phyloP scores from a whole-genome alignment of 441 rosid species.

The Erodium trifolium region DNA sequence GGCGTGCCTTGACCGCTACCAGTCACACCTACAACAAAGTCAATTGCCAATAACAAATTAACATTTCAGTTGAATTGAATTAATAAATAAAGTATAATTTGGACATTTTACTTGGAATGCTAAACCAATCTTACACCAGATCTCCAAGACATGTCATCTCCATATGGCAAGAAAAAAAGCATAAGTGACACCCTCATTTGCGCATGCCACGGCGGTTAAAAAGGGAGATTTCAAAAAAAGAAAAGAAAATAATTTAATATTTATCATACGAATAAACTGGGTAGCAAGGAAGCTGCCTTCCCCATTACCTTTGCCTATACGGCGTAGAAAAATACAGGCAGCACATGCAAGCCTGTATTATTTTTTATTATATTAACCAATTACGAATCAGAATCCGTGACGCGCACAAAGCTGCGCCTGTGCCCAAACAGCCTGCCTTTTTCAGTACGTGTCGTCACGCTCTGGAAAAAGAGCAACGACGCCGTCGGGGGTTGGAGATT shows the following conservation, averaged over 20 bases:
- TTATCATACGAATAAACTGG: not conserved
- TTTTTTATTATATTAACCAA: too few relatives aligned
- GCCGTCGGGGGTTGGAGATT: not conserved
- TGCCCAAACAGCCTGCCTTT: slow-evolving; percentile 2
- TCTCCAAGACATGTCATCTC: not conserved
- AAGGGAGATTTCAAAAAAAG: too few relatives aligned
- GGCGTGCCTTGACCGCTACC: not conserved
- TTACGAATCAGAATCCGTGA: not conserved
- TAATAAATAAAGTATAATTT: too few relatives aligned
- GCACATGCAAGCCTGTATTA: not conserved
- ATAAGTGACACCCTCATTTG: not conserved
- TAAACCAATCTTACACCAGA: too few relatives aligned
- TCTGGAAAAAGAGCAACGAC: not conserved
- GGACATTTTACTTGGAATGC: too few relatives aligned
- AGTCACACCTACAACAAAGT: not conserved
- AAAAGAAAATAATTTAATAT: not conserved
- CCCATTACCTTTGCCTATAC: not conserved
- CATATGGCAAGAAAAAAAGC: not conserved
- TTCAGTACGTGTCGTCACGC: slow-evolving; percentile 1
- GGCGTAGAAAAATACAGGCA: not conserved
- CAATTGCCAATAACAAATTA: too few relatives aligned
- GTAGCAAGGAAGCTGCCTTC: not conserved
- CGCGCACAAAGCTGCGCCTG: slow-evolving; percentile 4
- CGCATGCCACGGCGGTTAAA: not conserved
- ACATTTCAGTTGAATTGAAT: too few relatives aligned